Base-by-base conservation (phyloP, 345 rosid species). In the Linum lewisii region DNA sequence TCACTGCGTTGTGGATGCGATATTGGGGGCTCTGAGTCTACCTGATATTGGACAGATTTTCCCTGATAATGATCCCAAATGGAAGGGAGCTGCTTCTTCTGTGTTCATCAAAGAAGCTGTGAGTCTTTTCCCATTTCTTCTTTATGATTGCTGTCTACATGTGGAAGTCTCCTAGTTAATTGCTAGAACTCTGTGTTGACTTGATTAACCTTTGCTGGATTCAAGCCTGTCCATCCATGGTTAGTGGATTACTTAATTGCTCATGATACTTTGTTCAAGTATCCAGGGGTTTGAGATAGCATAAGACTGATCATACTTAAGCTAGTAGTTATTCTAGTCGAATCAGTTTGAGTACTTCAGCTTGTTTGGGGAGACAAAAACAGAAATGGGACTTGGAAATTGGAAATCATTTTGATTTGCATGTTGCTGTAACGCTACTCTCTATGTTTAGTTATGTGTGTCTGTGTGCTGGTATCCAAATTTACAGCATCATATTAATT, bases 21-120 rank as follows among this genome's bases (percentile, higher is more conserved):
- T 93, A 67, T 63, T 93, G 82, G 97, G 97, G 38, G 99, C 99
- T 1, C 56, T 93, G 64, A 97, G 99, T 25, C 84, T 93, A 44
- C 99, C 99, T 51, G 99, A 93, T 81, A 93, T 93, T 37, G 97
- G 99, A 34, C 97, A 89, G 84, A 87, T 93, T 34, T 89, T 93
- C 62, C 99, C 99, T 7, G 95, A 93, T 66, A 61, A 75, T 53
- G 99, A 93, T 78, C 95, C 99, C 24, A 87, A 87, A 72, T 89
- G 97, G 99, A 87, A 87, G 78, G 99, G 97, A 67, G 97, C 97
- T 29, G 60, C 95, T 32, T 87, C 99, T 0, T 87, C 95, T 59
- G 90, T 93, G 21, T 93, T 93, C 58, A 72, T 89, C 73, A 74
- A 79, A 79, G 97, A 93, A 84, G 97, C 99, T 75, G 99, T 93